Base-by-base conservation (phyloP, 768 basidiomycete genomes). In the Suillus lakei region DNA sequence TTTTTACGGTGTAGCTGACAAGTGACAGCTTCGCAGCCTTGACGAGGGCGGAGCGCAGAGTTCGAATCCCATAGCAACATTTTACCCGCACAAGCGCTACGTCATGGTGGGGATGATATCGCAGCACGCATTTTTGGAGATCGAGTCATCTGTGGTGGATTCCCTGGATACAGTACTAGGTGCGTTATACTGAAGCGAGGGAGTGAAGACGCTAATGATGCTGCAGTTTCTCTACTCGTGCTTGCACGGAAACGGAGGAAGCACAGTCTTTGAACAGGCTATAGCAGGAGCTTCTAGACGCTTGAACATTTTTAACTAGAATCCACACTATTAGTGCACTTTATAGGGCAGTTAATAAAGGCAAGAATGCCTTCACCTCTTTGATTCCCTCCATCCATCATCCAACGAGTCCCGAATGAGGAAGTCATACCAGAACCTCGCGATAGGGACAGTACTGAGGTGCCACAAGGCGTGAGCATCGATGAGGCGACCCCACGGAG, bases 381-480 rank as follows among this genome's bases (percentile, higher is more conserved):
- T 80, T 50, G 77, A 75, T 44, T 80, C 79, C 61, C 82, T 82
- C 93, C 93, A 94, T 23, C 88, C 87, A 13, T 80, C 78, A 69
- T 94, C 91, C 56, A 82, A 77, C 1, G 93, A 83, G 74, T 97
- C 96, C 69, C 87, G 75, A 8, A 91, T 73, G 36, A 96, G 75
- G 70, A 97, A 96, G n/a, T 84, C 80, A 71, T 97, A 99, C 96
- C 97, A 98, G 54, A 86, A 81, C 55, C 84, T 72, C 4, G 89
- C 86, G 38, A 99, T 86, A 0, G 91, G 90, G 1, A 85, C 90
- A 0, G 97, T 99, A 4, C 87, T 84, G 9, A 92, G 80, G 76
- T 99, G 97, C 98, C 97, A 99, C 18, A 99, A 78, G 3, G 95
- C 84, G 76, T 98, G 98, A 0, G 96, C 95, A 73, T 99, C 97